These are phyloP conservation scores for Colletotrichum sp. DNA, from an alignment of 2,329 filamentous ascomycete species.

Conservation along the genomic window DNA sequence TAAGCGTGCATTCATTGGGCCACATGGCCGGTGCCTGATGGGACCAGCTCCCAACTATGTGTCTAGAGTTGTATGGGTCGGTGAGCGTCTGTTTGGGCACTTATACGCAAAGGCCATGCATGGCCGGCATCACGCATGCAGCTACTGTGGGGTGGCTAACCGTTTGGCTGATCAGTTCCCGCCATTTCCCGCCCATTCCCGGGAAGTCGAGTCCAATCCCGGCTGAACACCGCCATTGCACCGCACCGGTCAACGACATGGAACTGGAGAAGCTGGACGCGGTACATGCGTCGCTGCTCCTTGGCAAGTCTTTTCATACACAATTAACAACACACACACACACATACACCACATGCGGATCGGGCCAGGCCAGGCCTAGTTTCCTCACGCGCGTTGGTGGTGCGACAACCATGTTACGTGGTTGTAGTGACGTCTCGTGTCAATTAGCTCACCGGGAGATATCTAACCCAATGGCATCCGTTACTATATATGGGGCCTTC, in stretches of 20 bases:
- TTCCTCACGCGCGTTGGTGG: background rate
- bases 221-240: background rate
- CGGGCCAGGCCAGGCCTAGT: background rate
- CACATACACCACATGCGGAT: background rate
- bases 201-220: background rate
- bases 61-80: slow-evolving; percentile 24
- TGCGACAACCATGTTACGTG: background rate
- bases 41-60: slow-evolving; percentile 22
- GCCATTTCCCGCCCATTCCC: slow-evolving; percentile 2
- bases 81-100: slow-evolving; percentile 19
- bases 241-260: slow-evolving; percentile 5
- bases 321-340: background rate
- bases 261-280: background rate
- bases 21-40: slow-evolving; percentile 24
- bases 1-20: slow-evolving; percentile 10
- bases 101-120: slow-evolving; percentile 21
- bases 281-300: background rate
- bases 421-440: background rate
- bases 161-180: slow-evolving; percentile 1
- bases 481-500: background rate
- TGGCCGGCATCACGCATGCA: slow-evolving; percentile 22
- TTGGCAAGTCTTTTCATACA: background rate
- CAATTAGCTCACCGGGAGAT: background rate
- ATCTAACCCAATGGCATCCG: background rate
- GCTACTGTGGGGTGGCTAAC: slow-evolving; percentile 15